Conservation (phyloP, 169 alveolate species). For the Cryptosporidium ubiquitum region DNA sequence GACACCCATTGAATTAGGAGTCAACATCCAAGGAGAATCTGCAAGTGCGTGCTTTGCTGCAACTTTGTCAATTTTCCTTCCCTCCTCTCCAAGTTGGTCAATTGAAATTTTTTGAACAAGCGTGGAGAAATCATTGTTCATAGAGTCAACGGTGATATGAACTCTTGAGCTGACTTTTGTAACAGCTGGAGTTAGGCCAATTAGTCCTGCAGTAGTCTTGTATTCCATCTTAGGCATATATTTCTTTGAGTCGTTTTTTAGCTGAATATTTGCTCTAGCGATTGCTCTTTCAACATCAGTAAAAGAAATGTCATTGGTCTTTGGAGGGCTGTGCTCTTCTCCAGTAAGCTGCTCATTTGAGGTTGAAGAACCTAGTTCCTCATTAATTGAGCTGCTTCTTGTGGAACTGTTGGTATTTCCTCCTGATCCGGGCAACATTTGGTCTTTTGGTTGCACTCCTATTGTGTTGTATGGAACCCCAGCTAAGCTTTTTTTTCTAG, state of each 20-base stretch:
- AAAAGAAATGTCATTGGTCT: slow-evolving; percentile 32
- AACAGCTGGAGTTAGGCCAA: slow-evolving; percentile 49
- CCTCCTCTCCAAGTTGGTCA: slow-evolving; percentile 91
- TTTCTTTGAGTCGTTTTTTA: slow-evolving; percentile 25
- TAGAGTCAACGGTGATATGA: slow-evolving; percentile 58
- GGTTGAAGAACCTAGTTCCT: neutral
- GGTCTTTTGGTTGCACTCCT: slow-evolving; percentile 3
- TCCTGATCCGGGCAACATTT: neutral
- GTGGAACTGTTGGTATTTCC: neutral
- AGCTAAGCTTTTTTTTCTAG: slow-evolving; percentile 58
- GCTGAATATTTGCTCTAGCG: slow-evolving; percentile 56
- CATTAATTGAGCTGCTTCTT: neutral
- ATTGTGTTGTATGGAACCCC: slow-evolving; percentile 55
- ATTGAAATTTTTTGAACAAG: slow-evolving; percentile 88
- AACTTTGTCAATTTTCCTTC: slow-evolving; percentile 86
- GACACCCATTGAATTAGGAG: slow-evolving; percentile 37
- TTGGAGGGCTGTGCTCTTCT: neutral
- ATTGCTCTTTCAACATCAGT: slow-evolving; percentile 70
- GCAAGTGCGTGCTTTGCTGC: slow-evolving; percentile 79
- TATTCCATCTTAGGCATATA: slow-evolving; percentile 62
- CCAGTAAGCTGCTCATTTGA: neutral
- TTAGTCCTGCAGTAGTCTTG: slow-evolving; percentile 68
- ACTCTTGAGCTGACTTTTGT: slow-evolving; percentile 69
- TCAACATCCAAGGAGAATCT: slow-evolving; percentile 60
- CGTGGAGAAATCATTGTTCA: slow-evolving; percentile 85